Conservation (phyloP, 257 asterid species). For the Scutellaria minor region DNA sequence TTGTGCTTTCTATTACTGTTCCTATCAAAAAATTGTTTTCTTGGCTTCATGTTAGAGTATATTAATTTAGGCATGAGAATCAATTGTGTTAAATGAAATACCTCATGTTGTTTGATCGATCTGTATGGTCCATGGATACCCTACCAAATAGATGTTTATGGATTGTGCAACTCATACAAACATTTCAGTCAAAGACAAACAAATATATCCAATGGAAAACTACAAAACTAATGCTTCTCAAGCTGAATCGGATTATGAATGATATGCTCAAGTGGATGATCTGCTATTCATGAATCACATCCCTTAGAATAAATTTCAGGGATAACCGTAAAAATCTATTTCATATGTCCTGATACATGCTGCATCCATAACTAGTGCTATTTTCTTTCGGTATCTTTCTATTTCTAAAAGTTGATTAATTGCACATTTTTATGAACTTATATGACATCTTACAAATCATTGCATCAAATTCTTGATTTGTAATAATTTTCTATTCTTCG, state of each 20-base stretch:
- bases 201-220: background rate
- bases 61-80: background rate
- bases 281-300: background rate
- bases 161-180: background rate
- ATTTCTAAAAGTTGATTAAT: background rate
- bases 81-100: background rate
- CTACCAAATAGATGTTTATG: too few relatives aligned
- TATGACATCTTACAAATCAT: background rate
- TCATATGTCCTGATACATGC: too few relatives aligned
- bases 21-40: background rate
- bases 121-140: background rate
- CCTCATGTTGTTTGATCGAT: background rate
- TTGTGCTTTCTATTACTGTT: slow-evolving; percentile 1
- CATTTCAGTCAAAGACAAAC: background rate
- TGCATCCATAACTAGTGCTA: too few relatives aligned
- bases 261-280: background rate
- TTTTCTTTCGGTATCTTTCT: too few relatives aligned
- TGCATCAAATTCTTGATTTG: background rate
- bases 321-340: too few relatives aligned
- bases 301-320: background rate
- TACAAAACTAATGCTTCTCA: background rate
- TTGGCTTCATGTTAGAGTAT: background rate
- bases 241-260: background rate
- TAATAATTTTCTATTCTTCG: background rate
- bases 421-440: background rate